Base-by-base conservation (phyloP, 1,284 basidiomycete genomes). In the Malassezia arunalokei region DNA sequence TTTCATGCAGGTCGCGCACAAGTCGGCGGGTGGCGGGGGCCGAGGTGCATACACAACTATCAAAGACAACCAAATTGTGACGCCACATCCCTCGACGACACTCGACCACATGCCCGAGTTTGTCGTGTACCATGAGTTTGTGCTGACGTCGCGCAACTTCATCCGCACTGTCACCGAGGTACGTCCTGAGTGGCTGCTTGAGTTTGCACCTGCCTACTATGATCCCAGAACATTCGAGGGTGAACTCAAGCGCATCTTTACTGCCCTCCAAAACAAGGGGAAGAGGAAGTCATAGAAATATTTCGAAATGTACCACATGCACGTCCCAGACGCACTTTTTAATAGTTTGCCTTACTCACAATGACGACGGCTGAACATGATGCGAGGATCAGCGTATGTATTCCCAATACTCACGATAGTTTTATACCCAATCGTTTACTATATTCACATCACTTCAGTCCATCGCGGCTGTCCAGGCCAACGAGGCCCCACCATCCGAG, bases 1-100 rank as follows among this genome's bases (percentile, higher is more conserved):
- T 79, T 99, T 98, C 77, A 95, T 95, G 92, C 92, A 96, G 73
- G 83, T 92, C 7, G 92, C 91, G 5, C 89, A 95, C 75, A 88
- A 87, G 73, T 58, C 62, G 4, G 38, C 42, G 6, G 52, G 52
- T 11, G 60, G 60, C n/a, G 64, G 65, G 40, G 63, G 57, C 49
- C 62, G 63, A 40, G 63, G 63, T 33, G 49, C 56, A 3, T 70
- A 66, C 73, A 69, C 83, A 60, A 96, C 90, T 0, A 83, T 94
- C 59, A 96, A 95, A 76, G 90, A 96, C 73, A 88, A 91, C 68
- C 88, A 91, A 77, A 81, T 87, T 38, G 91, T 96, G 6, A 78
- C 78, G n/a, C 77, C 96, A n/a, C 92, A 99, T 73, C 87, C 92
- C 6, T 87, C 85, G 5, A 92, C 88, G 59, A 89, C 91, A 28